Percentiles rank a stretch among this genome's conserved stretches.
Conservation (phyloP, 768 basidiomycete species). For the Cyathus striatus region DNA sequence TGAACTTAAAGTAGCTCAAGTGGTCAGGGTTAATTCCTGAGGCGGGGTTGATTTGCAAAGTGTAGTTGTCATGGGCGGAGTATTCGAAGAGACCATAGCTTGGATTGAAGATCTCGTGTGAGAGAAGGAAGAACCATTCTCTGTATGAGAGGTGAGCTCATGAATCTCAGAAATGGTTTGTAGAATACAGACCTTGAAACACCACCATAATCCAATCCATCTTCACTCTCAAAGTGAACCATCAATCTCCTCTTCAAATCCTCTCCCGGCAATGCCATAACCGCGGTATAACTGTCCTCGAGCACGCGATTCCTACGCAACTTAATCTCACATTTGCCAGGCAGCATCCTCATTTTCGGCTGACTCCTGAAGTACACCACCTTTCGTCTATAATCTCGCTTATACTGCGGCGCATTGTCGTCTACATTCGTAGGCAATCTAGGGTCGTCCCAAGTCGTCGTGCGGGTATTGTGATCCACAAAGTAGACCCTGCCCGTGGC, state of each 20-base stretch:
- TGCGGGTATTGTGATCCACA: slow-evolving; percentile 87
- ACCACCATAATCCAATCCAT: slow-evolving; percentile 76
- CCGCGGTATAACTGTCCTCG: slow-evolving; percentile 81
- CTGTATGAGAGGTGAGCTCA: slow-evolving; percentile 27
- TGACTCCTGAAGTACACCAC: slow-evolving; percentile 91
- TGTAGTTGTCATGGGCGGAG: slow-evolving; percentile 76
- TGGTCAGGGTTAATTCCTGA: slow-evolving; percentile 76
- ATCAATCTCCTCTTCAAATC: slow-evolving; percentile 68
- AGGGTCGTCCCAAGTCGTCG: slow-evolving; percentile 93
- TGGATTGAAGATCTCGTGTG: slow-evolving; percentile 80
- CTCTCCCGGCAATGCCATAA: slow-evolving; percentile 75
- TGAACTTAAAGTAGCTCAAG: slow-evolving; percentile 78
- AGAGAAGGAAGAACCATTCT: slow-evolving; percentile 85
- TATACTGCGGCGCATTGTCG: slow-evolving; percentile 91
- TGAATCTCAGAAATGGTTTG: not conserved
- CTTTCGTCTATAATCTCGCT: slow-evolving; percentile 88
- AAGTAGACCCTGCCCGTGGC: slow-evolving; percentile 84
- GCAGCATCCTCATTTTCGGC: slow-evolving; percentile 71
- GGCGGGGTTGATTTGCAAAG: slow-evolving; percentile 74
- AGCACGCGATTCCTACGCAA: slow-evolving; percentile 75
- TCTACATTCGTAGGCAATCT: slow-evolving; percentile 78
- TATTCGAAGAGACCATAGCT: slow-evolving; percentile 82
- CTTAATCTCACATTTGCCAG: slow-evolving; percentile 85
- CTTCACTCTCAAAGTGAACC: slow-evolving; percentile 76
- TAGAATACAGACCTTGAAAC: slow-evolving; percentile 51